Evolutionary conservation across 768 basidiomycete species (phyloP).

Genomic region (Phaeolepiota aurea): DNA sequence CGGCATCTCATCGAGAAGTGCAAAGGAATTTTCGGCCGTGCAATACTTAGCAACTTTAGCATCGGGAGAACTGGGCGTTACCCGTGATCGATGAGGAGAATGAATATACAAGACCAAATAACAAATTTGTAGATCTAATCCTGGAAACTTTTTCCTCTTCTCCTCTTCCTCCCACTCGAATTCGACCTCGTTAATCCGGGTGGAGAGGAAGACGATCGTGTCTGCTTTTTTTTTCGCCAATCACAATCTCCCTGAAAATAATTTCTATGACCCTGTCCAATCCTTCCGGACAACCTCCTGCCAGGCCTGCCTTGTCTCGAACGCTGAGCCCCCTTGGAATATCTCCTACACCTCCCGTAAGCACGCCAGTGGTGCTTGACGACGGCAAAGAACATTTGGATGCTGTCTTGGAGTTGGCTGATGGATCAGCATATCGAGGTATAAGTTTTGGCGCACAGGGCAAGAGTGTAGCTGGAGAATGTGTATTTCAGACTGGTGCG

Average conservation of each 20-base stretch:
- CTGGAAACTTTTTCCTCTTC: conserved; percentile 25
- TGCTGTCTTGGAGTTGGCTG: conserved; percentile 80
- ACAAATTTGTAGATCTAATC: conserved; percentile 28
- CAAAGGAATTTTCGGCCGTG: too few relatives aligned
- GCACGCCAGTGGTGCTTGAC: conserved; percentile 19
- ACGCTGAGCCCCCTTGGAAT: conserved; percentile 27
- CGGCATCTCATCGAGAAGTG: too few relatives aligned
- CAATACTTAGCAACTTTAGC: too few relatives aligned
- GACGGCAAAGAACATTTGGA: conserved; percentile 30
- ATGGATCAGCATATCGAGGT: conserved; percentile 83
- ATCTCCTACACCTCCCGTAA: conserved; percentile 27
- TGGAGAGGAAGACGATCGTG: conserved; percentile 35
- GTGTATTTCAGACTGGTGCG: conserved; percentile 98
- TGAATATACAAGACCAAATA: conserved; percentile 25
- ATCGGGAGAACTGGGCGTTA: too few relatives aligned
- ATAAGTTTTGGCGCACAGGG: conserved; percentile 89
- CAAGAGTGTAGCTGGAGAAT: conserved; percentile 93
- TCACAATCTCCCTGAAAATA: too few relatives aligned
- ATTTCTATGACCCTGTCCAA: conserved; percentile 2
- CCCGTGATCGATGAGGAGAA: too few relatives aligned
- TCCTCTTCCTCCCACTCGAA: conserved; percentile 46
- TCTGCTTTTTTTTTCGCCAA: conserved; percentile 5
- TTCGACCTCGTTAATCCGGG: conserved; percentile 28
- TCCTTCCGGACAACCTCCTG: conserved; percentile 12
- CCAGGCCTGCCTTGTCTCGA: conserved; percentile 37